Evolutionary conservation across 2,329 filamentous ascomycete species (phyloP).

Genomic region (Ophiostoma himal-ulmi): DNA sequence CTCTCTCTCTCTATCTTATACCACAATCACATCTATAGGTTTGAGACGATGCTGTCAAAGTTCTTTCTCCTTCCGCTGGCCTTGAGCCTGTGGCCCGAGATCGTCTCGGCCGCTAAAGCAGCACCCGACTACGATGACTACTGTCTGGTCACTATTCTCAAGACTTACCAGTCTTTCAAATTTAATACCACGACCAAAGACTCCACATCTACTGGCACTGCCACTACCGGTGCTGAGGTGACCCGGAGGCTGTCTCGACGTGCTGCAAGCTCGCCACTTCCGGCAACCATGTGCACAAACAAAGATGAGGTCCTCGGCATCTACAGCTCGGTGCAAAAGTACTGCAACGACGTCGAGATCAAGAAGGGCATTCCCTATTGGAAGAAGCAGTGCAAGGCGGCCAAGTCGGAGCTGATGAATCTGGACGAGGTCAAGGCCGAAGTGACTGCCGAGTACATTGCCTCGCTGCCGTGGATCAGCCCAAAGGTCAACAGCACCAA

Average conservation of each 20-base stretch:
- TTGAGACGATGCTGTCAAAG: background rate
- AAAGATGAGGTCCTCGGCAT: constrained; percentile 9
- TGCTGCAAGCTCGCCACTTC: background rate
- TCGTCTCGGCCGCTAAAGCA: background rate
- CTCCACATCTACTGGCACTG: background rate
- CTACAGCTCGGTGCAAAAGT: background rate
- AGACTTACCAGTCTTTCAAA: background rate
- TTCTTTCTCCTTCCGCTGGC: background rate
- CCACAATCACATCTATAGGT: too few species aligned
- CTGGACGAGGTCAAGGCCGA: constrained; percentile 8
- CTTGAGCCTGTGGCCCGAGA: constrained; percentile 1
- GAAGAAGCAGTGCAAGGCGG: constrained; percentile 13
- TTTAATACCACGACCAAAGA: background rate
- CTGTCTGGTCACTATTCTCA: background rate
- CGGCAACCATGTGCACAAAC: constrained; percentile 10
- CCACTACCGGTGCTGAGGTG: too few species aligned
- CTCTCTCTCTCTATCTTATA: background rate
- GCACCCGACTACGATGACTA: constrained; percentile 7
- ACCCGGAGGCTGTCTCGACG: background rate
- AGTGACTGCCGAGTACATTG: constrained; percentile 5
- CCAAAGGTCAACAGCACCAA: constrained; percentile 9
- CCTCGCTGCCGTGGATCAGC: constrained; percentile 8
- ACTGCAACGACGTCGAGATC: constrained; percentile 6
- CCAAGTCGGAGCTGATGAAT: constrained; percentile 5
- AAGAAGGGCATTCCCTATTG: constrained; percentile 1